Base-by-base conservation (phyloP, 495 filamentous ascomycete genomes). In the Annulohypoxylon bovei region DNA sequence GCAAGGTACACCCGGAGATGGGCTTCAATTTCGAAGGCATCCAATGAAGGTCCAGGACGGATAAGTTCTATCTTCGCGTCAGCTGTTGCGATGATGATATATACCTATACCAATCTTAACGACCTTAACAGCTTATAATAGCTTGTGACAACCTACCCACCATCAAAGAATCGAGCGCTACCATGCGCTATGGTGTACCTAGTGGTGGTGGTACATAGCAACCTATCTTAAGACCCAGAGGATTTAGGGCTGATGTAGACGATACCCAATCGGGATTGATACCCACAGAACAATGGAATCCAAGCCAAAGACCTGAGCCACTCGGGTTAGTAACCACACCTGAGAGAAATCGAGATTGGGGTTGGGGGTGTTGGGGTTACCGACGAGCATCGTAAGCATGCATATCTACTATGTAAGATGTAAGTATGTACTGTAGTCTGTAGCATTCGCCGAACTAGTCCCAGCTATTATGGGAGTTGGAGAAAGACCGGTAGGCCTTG, bases 181-280 rank as follows among this genome's bases (percentile, higher is more conserved):
- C 32, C 7, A 49, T 14, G 46, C n/a, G 46, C n/a, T 14, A 7
- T 25, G n/a, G n/a, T n/a, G n/a, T n/a, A n/a, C n/a, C n/a, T n/a
- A n/a, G n/a, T n/a, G n/a, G n/a, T 16, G 23, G 20, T 28, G 16
- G 23, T 25, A 46, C 39, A 39, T 37, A 33, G 14, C 14, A 16
- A 14, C 16, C 18, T 39, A 33, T 25, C 20, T 25, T 59, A 54
- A 20, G 6, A 54, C n/a, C 44, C 42, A 25, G 11, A 54, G 18
- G 55, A 63, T 53, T 30, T 54, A 68, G 50, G 66, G 55, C 66
- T 68, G 56, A 68, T 25, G 33, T 39, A 28, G 16, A 44, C 35
- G 49, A 53, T 33, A 53, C 49, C 49, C 7, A 53, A 53, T 33
- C 16, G 16, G 16, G 49, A 14, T 18, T 33, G 27, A 30, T 33